Percentiles rank a stretch among this genome's conserved stretches.
Evolutionary conservation across 2,329 filamentous ascomycete genomes (phyloP).

Genomic region (Talaromyces rugulosus): DNA sequence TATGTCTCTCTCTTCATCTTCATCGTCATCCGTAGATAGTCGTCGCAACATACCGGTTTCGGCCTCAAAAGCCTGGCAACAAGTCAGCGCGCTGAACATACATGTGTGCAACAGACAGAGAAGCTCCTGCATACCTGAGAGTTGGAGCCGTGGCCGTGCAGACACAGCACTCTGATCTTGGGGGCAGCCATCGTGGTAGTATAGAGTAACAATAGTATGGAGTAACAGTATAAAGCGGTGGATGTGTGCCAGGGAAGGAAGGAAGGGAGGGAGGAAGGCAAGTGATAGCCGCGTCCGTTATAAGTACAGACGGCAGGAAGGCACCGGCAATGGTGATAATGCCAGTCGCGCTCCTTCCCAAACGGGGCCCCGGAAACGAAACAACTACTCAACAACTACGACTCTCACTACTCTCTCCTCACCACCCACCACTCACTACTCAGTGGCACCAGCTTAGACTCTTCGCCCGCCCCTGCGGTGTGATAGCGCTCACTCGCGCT

Average conservation of each 20-base stretch:
- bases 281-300: too few species aligned
- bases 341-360: background rate
- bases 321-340: too few species aligned
- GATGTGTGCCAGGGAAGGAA: too few species aligned
- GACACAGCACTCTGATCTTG: background rate
- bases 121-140: background rate
- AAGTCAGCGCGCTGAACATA: background rate
- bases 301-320: too few species aligned
- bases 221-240: too few species aligned
- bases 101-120: background rate
- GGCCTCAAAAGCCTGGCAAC: background rate
- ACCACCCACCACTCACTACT: too few species aligned
- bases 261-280: background rate
- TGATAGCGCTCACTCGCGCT: background rate
- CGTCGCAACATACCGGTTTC: background rate
- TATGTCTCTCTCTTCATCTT: background rate
- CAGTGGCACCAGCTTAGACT: too few species aligned
- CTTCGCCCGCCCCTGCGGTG: too few species aligned
- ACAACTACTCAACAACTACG: background rate
- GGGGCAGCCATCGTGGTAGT: background rate
- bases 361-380: too few species aligned
- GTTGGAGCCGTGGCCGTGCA: background rate
- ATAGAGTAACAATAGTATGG: too few species aligned
- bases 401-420: background rate
- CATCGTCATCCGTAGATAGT: background rate